Conservation (phyloP, 208 protist species). For the Trypanosoma mega region DNA sequence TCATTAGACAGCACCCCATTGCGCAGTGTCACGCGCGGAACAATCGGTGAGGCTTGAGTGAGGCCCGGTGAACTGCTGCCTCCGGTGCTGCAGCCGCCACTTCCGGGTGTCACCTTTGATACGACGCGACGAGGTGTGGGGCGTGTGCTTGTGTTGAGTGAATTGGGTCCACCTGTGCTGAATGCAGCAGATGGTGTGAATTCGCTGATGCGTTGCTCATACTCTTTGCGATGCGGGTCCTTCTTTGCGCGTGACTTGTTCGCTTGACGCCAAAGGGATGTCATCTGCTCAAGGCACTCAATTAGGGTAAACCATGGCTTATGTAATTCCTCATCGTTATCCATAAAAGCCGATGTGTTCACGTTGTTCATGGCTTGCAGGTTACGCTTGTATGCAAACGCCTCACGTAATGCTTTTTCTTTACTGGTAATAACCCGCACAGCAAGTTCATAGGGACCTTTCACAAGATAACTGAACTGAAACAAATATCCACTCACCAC, state of each 20-base stretch:
- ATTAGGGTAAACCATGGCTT: constrained; percentile 70
- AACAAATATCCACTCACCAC: constrained; percentile 72
- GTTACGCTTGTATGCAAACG: constrained; percentile 25
- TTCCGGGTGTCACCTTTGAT: constrained; percentile 39
- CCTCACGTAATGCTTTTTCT: constrained; percentile 26
- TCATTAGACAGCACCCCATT: constrained; percentile 10
- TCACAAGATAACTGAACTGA: constrained; percentile 66
- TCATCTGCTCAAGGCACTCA: constrained; percentile 68
- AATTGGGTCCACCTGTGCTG: constrained; percentile 13
- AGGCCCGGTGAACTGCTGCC: constrained; percentile 31
- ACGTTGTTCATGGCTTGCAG: constrained; percentile 28
- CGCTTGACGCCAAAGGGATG: constrained; percentile 41
- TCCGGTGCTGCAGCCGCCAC: constrained; percentile 20
- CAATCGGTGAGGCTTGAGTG: constrained; percentile 10
- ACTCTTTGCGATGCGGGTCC: constrained; percentile 30
- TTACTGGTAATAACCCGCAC: constrained; percentile 33
- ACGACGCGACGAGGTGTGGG: constrained; percentile 75
- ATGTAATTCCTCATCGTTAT: constrained; percentile 43
- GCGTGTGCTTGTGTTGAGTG: constrained; percentile 69
- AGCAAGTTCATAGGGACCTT: constrained; percentile 62
- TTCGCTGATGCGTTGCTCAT: constrained; percentile 32
- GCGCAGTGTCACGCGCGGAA: constrained; percentile 2
- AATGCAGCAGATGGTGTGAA: constrained; percentile 18
- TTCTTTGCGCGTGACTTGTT: constrained; percentile 35
- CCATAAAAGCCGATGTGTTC: too few species aligned